Conservation (phyloP, 768 basidiomycete genomes). For the Collybia sordida region DNA sequence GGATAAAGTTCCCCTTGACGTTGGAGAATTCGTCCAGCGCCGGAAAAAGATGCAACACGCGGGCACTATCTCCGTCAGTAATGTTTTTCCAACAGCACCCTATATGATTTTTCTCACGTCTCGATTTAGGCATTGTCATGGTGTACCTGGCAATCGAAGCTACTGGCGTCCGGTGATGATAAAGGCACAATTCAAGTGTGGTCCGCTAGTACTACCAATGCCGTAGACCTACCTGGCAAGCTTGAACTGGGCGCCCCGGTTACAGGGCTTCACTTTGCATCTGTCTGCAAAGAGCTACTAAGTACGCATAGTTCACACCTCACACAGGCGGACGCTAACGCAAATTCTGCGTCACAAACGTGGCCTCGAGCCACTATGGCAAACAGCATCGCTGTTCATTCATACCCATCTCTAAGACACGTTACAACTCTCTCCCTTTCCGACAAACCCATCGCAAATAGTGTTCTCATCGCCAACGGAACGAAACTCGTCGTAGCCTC, state of each 20-base stretch:
- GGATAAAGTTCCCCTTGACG: constrained; percentile 47
- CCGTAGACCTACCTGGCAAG: constrained; percentile 35
- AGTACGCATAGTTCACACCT: constrained; percentile 61
- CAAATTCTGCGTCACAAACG: constrained; percentile 5
- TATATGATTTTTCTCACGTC: not conserved
- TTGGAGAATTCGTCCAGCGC: constrained; percentile 53
- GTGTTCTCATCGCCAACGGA: constrained; percentile 53
- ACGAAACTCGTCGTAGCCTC: constrained; percentile 56
- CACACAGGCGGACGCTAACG: constrained; percentile 7
- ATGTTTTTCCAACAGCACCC: not conserved
- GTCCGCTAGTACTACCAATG: constrained; percentile 46
- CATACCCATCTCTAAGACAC: constrained; percentile 61
- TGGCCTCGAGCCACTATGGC: constrained; percentile 20
- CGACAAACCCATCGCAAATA: constrained; percentile 56
- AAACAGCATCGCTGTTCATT: constrained; percentile 48
- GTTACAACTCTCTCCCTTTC: constrained; percentile 42
- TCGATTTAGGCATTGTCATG: constrained; percentile 72
- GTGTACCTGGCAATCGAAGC: constrained; percentile 84
- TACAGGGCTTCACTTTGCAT: constrained; percentile 71
- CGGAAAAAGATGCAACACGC: constrained; percentile 73
- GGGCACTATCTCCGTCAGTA: constrained; percentile 52
- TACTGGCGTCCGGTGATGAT: constrained; percentile 76
- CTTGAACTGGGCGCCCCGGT: constrained; percentile 59
- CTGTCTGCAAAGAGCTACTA: constrained; percentile 83
- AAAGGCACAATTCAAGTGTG: constrained; percentile 55